A percentile compares a stretch with the other conserved stretches of the same genome.
These are phyloP conservation scores for Closterium sp. DNA, from an alignment of 139 green algal species.

Conservation along the genomic window DNA sequence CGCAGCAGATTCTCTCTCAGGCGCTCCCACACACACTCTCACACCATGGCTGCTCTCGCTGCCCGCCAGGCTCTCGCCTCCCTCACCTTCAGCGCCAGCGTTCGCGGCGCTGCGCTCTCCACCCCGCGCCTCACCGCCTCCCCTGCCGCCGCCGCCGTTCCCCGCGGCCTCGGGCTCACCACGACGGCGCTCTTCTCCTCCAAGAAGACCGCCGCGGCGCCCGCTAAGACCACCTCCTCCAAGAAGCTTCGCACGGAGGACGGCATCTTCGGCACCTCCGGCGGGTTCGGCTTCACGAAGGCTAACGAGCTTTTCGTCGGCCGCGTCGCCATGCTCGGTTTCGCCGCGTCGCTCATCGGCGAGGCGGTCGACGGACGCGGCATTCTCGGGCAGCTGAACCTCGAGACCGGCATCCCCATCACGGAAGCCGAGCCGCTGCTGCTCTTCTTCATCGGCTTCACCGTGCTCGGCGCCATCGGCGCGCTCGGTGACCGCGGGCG, in stretches of 20 bases:
- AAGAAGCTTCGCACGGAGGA: constrained; percentile 1
- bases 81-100: background rate
- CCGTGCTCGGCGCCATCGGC: constrained; percentile 42
- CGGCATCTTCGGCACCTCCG: constrained; percentile 23
- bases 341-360: constrained; percentile 71
- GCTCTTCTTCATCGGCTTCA: constrained; percentile 60
- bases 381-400: constrained; percentile 68
- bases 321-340: constrained; percentile 76
- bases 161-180: background rate
- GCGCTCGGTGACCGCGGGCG: constrained; percentile 26
- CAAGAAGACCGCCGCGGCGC: background rate
- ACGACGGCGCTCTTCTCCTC: background rate
- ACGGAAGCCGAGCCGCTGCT: constrained; percentile 67
- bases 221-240: background rate
- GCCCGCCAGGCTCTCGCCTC: background rate
- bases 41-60: background rate
- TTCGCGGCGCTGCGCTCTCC: background rate
- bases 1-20: background rate
- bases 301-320: constrained; percentile 78
- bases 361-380: constrained; percentile 75
- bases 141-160: no score
- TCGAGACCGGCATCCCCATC: constrained; percentile 67
- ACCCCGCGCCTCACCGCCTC: background rate
- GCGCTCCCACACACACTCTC: background rate
- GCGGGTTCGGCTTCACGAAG: constrained; percentile 68